A percentile compares a stretch with the other conserved stretches of the same genome.
phyloP scores from a whole-genome alignment of 2,329 filamentous ascomycete species.

The Fusarium torulosum region DNA sequence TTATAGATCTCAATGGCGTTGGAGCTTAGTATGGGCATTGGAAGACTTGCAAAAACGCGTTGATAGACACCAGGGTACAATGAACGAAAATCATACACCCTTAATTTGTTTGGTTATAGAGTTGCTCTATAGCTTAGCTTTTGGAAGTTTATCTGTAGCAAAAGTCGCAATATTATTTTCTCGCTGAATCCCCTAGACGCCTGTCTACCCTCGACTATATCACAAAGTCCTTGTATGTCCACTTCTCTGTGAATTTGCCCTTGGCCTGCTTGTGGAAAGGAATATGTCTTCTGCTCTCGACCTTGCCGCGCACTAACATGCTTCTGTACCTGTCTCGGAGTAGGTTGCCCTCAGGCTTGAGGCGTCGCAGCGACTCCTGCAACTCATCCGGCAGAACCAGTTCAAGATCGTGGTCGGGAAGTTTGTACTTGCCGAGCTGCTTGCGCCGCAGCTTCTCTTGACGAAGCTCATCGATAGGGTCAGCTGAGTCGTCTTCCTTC shows the following conservation, averaged over 20 bases:
- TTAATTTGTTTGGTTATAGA: not conserved
- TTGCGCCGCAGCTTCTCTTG: slow-evolving; percentile 75
- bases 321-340: slow-evolving; percentile 92
- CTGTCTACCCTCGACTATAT: slow-evolving; percentile 44
- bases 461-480: slow-evolving; percentile 68
- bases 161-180: slow-evolving; percentile 37
- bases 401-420: slow-evolving; percentile 85
- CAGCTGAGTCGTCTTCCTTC: slow-evolving; percentile 56
- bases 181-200: slow-evolving; percentile 36
- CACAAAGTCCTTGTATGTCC: slow-evolving; percentile 93
- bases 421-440: slow-evolving; percentile 77
- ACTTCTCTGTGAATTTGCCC: slow-evolving; percentile 90
- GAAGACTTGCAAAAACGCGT: slow-evolving; percentile 16
- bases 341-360: slow-evolving; percentile 96
- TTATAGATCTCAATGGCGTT: slow-evolving; percentile 28
- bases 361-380: slow-evolving; percentile 80
- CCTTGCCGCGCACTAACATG: slow-evolving; percentile 86
- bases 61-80: slow-evolving; percentile 8
- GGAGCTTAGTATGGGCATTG: slow-evolving; percentile 10
- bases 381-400: slow-evolving; percentile 85
- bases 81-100: not conserved
- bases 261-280: slow-evolving; percentile 86
- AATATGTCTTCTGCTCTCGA: slow-evolving; percentile 84
- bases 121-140: slow-evolving; percentile 1
- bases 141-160: slow-evolving; percentile 13